Evolutionary conservation across 345 rosid species (phyloP), one percentile per base, ranked within the genome.

Genomic region (Cardamine occulta): DNA sequence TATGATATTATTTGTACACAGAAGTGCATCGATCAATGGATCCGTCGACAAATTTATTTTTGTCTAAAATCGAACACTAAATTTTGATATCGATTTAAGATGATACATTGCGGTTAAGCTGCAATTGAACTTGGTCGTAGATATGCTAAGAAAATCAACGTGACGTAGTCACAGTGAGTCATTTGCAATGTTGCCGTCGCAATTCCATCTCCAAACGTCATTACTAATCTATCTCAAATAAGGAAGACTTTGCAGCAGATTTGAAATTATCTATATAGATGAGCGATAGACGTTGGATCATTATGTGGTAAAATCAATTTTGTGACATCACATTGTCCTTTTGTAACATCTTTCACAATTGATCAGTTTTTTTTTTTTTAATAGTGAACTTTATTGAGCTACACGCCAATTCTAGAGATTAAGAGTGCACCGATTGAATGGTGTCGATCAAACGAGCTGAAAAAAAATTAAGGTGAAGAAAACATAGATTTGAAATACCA

Each of bases 201-300:
- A 4, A 51, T 51, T 65, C 44, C 57, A 48, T 48, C 31, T 51
- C 32, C 8, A 66, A 21, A 24, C 32, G 19, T 39, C 49, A 39
- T 19, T 5, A 6, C 10, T 60, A 37, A 37, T 35, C 6, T 45
- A 3, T 61, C 49, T 61, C 66, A 21, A 32, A 32, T 49, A 51
- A 51, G 6, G 2, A 34, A 37, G 62, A 68, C 35, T 9, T 35
- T 67, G 60, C 49, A 32, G 15, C 45, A 51, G 34, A 34, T 8
- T 52, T 51, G 58, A 66, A 66, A 65, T 8, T 32, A 51, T 51
- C 26, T 19, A 10, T 19, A 19, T 51, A 51, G 28, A 51, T 51
- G 26, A 21, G 34, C 59, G 21, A 32, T 48, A 11, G 26, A 13
- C 44, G 26, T 19, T 34, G 15, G 39, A 58, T 34, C 63, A 58